Evolutionary conservation across 2,329 filamentous ascomycete genomes (phyloP).

Genomic region (Clonostachys chloroleuca): DNA sequence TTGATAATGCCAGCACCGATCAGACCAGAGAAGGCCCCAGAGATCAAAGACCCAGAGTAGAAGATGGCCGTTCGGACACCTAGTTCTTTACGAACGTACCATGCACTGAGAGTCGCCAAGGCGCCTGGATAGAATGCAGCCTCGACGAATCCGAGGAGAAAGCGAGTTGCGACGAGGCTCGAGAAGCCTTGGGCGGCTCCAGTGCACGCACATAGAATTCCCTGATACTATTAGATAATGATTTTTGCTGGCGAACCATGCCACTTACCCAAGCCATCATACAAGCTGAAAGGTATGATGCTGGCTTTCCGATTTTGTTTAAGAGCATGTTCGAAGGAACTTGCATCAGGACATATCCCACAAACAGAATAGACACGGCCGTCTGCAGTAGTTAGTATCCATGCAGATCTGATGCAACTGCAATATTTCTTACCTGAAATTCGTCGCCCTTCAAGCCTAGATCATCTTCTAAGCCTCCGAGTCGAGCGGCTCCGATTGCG

Average conservation of each 20-base stretch:
- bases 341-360: constrained; percentile 39
- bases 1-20: constrained; percentile 53
- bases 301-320: constrained; percentile 38
- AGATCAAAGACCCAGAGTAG: constrained; percentile 56
- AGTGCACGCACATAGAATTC: constrained; percentile 11
- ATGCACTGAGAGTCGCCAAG: constrained; percentile 21
- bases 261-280: constrained; percentile 8
- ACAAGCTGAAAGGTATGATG: constrained; percentile 37
- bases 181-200: constrained; percentile 34
- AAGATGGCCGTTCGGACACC: constrained; percentile 51
- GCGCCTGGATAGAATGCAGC: constrained; percentile 46
- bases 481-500: too few species aligned
- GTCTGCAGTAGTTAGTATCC: not conserved
- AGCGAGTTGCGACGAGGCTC: constrained; percentile 27
- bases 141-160: constrained; percentile 48
- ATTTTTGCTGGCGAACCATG: not conserved
- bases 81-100: constrained; percentile 60
- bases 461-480: too few species aligned
- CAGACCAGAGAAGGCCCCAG: constrained; percentile 59
- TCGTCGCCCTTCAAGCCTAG: too few species aligned
- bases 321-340: constrained; percentile 45
- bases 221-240: constrained; percentile 9
- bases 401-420: not conserved
- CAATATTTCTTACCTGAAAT: too few species aligned
- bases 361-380: not conserved